phyloP scores from a whole-genome alignment of 768 basidiomycete species.

The Leccinum boreale region DNA sequence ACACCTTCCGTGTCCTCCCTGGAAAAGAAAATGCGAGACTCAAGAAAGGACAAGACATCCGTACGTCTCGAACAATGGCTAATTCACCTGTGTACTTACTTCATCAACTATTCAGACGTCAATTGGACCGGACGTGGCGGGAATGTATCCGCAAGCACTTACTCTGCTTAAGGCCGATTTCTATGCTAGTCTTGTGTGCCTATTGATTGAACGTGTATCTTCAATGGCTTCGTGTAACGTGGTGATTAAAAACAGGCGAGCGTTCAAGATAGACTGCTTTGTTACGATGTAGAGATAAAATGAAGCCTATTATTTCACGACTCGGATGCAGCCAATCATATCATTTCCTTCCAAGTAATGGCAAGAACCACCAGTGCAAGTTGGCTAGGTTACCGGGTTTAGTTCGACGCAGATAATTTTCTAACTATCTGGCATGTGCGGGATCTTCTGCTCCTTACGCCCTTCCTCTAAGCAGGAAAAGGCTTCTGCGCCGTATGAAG shows the following conservation, averaged over 20 bases:
- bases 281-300: conserved; percentile 16
- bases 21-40: conserved; percentile 87
- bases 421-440: conserved; percentile 56
- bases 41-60: conserved; percentile 81
- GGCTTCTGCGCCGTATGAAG: background rate
- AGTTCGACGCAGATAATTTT: background rate
- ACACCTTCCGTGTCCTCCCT: conserved; percentile 93
- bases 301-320: background rate
- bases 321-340: background rate
- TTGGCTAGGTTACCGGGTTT: background rate
- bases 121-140: conserved; percentile 99
- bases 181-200: conserved; percentile 2
- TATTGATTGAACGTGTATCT: conserved; percentile 16
- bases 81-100: conserved; percentile 1
- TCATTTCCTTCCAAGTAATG: background rate
- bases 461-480: conserved; percentile 8
- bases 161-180: conserved; percentile 51
- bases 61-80: conserved; percentile 45
- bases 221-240: background rate
- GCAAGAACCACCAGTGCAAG: background rate
- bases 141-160: conserved; percentile 86
- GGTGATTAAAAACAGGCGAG: conserved; percentile 10
- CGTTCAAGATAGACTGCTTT: conserved; percentile 16
- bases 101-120: conserved; percentile 54
- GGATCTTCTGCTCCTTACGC: conserved; percentile 55